phyloP scores from a whole-genome alignment of 768 basidiomycete species.

The Termitomyces sp. region DNA sequence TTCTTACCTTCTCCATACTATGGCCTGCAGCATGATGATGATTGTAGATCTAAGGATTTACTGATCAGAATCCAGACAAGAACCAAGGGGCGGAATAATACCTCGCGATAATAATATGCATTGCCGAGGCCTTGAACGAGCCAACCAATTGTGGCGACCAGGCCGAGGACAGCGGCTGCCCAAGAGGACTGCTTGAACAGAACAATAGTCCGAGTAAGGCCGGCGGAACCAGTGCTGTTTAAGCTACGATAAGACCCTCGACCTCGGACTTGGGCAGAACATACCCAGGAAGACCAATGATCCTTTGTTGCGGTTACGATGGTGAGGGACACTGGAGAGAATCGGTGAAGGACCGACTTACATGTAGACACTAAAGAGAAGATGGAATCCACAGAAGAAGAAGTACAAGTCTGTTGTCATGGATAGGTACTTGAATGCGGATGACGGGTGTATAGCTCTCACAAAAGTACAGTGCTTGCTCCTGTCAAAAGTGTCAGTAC shows the following conservation, averaged over 20 bases:
- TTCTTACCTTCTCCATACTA: constrained; percentile 74
- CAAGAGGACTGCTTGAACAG: constrained; percentile 67
- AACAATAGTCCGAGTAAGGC: constrained; percentile 88
- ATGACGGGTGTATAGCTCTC: constrained; percentile 27
- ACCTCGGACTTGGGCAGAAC: constrained; percentile 29
- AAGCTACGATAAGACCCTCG: constrained; percentile 19
- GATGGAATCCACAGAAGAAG: constrained; percentile 93
- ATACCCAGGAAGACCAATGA: constrained; percentile 88
- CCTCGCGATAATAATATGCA: constrained; percentile 76
- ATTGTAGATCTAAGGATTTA: constrained; percentile 54
- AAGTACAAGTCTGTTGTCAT: constrained; percentile 80
- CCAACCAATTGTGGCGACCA: constrained; percentile 86
- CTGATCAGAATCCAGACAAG: constrained; percentile 10
- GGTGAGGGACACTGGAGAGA: constrained; percentile 23
- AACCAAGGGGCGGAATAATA: constrained; percentile 24
- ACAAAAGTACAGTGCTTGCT: constrained; percentile 94
- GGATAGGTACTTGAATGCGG: constrained; percentile 22
- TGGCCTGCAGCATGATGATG: constrained; percentile 84
- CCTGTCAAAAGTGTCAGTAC: constrained; percentile 40
- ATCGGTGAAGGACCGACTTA: constrained; percentile 30
- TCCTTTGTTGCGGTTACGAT: constrained; percentile 46
- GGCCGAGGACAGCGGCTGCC: constrained; percentile 77
- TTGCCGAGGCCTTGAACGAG: constrained; percentile 78
- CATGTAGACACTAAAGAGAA: constrained; percentile 92
- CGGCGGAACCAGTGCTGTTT: constrained; percentile 85